Evolutionary conservation across 495 filamentous ascomycete species (phyloP).

Genomic region (Platismatia glauca): DNA sequence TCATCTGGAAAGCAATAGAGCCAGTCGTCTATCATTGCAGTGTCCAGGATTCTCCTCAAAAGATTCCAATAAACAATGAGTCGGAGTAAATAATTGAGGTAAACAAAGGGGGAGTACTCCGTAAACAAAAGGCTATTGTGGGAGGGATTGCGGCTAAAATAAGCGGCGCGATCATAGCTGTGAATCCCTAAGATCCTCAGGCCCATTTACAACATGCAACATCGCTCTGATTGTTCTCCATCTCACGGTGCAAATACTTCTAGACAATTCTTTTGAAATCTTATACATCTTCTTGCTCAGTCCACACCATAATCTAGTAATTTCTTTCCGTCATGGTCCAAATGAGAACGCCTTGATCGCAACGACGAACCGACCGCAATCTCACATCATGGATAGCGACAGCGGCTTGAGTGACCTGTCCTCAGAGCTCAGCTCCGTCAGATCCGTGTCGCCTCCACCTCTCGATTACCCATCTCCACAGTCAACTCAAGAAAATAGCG

Average conservation of each 20-base stretch:
- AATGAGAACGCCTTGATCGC: slow-evolving; percentile 7
- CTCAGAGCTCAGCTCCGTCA: slow-evolving; percentile 50
- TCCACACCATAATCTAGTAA: neutral
- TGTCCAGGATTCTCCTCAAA: neutral
- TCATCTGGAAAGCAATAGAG: neutral
- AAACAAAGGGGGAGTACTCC: slow-evolving; percentile 14
- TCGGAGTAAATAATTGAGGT: neutral
- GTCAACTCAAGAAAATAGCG: slow-evolving; percentile 46
- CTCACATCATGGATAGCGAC: slow-evolving; percentile 34
- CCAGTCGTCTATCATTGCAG: neutral
- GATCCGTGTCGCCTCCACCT: slow-evolving; percentile 46
- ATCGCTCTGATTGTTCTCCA: neutral
- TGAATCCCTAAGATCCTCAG: neutral
- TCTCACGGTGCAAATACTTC: neutral
- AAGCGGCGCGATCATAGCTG: slow-evolving; percentile 12
- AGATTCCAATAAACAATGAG: neutral
- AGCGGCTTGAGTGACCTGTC: slow-evolving; percentile 33
- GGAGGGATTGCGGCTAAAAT: slow-evolving; percentile 15
- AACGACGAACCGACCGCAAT: slow-evolving; percentile 1
- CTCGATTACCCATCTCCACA: slow-evolving; percentile 46
- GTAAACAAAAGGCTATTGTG: slow-evolving; percentile 15
- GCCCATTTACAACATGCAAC: slow-evolving; percentile 7
- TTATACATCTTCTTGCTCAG: neutral
- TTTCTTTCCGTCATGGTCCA: slow-evolving; percentile 2
- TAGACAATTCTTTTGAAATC: neutral